phyloP scores from a whole-genome alignment of 1,284 basidiomycete genomes.

The Malassezia pachydermatis region DNA sequence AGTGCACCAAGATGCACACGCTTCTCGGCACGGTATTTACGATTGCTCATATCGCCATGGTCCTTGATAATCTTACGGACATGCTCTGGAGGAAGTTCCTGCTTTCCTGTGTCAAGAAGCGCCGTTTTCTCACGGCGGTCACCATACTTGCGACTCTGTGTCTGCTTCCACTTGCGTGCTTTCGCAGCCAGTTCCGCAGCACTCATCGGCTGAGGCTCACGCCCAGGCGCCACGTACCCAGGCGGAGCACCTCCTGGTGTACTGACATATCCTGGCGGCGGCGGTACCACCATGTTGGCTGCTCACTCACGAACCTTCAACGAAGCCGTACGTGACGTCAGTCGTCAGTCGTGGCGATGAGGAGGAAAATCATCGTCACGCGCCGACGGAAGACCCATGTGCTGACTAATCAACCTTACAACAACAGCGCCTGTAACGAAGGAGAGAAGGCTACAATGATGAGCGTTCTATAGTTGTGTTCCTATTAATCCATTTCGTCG shows the following conservation, averaged over 20 bases:
- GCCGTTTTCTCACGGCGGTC: conserved; percentile 72
- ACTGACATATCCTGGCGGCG: conserved; percentile 12
- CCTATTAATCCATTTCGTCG: conserved; percentile 16
- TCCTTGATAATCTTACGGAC: conserved; percentile 49
- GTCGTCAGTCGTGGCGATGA: conserved; percentile 9
- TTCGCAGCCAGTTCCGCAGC: conserved; percentile 70
- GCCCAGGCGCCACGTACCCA: conserved; percentile 1
- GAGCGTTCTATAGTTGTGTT: no score
- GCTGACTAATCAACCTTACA: conserved; percentile 8
- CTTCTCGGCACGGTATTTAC: conserved; percentile 87
- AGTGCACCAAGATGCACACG: conserved; percentile 94
- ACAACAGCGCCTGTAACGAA: no score
- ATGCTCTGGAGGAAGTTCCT: conserved; percentile 65
- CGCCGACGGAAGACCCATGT: background rate
- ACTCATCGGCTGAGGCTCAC: conserved; percentile 53
- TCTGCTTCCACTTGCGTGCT: conserved; percentile 83
- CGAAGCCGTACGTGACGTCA: background rate
- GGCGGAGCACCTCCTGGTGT: conserved; percentile 16
- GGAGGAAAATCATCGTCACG: conserved; percentile 7
- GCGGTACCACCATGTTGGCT: conserved; percentile 11
- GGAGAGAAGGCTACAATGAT: no score
- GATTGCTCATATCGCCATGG: conserved; percentile 49
- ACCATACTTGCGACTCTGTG: conserved; percentile 80
- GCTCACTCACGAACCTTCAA: background rate
- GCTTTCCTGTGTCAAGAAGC: conserved; percentile 84